phyloP scores from a whole-genome alignment of 345 rosid genomes.

The Camelina sativa region DNA sequence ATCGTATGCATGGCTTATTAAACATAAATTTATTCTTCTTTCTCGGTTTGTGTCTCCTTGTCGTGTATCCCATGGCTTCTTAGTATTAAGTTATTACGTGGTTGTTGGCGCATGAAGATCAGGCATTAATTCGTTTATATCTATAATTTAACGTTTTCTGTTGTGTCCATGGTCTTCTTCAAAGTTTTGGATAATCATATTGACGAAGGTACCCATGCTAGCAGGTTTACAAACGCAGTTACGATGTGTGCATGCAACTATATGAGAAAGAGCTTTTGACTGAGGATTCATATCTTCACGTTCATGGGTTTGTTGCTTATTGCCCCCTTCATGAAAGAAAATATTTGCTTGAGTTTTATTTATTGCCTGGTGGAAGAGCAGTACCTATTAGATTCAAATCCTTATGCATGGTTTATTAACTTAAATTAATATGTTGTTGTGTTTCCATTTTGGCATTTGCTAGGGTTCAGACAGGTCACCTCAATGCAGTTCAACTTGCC shows the following conservation, averaged over 20 bases:
- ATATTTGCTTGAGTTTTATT: slow-evolving; percentile 9
- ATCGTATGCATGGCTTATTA: background rate
- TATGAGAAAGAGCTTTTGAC: slow-evolving; percentile 89
- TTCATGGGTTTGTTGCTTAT: slow-evolving; percentile 68
- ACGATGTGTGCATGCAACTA: slow-evolving; percentile 74
- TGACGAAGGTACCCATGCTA: slow-evolving; percentile 30
- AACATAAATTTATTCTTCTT: background rate
- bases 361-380: background rate
- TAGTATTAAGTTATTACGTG: background rate
- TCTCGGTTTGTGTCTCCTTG: background rate
- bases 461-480: slow-evolving; percentile 70
- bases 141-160: background rate
- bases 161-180: slow-evolving; percentile 6
- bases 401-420: background rate
- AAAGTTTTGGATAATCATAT: background rate
- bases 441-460: slow-evolving; percentile 31
- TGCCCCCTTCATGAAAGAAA: background rate
- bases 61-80: background rate
- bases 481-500: slow-evolving; percentile 81
- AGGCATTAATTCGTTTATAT: background rate
- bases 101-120: background rate
- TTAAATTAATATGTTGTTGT: slow-evolving; percentile 31
- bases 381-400: background rate
- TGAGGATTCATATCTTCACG: slow-evolving; percentile 69
- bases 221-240: slow-evolving; percentile 89